phyloP scores from a whole-genome alignment of 1,284 basidiomycete genomes.

The Leucoagaricus sp. region DNA sequence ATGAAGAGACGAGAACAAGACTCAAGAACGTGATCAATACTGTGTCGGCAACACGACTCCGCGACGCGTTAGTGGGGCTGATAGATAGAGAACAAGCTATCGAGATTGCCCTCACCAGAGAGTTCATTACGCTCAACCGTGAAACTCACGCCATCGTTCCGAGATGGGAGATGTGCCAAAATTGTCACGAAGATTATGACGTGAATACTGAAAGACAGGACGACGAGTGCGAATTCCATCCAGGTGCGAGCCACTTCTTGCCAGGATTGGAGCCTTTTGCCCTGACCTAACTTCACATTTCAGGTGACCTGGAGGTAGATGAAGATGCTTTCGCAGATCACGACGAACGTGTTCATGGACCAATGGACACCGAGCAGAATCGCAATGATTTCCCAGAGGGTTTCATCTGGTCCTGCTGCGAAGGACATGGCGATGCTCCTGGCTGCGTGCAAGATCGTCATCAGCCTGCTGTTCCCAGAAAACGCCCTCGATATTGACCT shows the following conservation, averaged over 20 bases:
- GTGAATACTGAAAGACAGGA: conserved; percentile 31
- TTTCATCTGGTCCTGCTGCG: conserved; percentile 52
- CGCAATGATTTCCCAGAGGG: conserved; percentile 43
- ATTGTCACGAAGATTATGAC: conserved; percentile 49
- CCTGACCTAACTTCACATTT: too few species aligned
- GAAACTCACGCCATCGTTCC: conserved; percentile 37
- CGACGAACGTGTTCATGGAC: conserved; percentile 48
- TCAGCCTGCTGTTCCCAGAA: conserved; percentile 29
- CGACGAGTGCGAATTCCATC: conserved; percentile 43
- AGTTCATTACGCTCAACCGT: conserved; percentile 41
- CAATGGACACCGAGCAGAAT: conserved; percentile 43
- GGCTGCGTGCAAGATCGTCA: conserved; percentile 44
- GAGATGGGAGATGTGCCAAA: conserved; percentile 44
- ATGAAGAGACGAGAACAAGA: conserved; percentile 39
- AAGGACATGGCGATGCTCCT: conserved; percentile 30
- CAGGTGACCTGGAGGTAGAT: conserved; percentile 41
- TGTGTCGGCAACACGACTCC: conserved; percentile 42
- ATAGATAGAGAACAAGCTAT: conserved; percentile 40
- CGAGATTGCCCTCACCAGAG: conserved; percentile 41
- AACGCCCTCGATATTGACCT: conserved; percentile 32
- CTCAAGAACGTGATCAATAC: conserved; percentile 42
- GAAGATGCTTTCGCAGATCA: conserved; percentile 43
- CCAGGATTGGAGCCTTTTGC: too few species aligned
- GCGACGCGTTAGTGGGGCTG: conserved; percentile 37
- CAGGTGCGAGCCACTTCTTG: conserved; percentile 34